A percentile compares a stretch with the other conserved stretches of the same genome.
Evolutionary conservation across 2,329 filamentous ascomycete genomes (phyloP).

Genomic region (Passalora sequoiae): DNA sequence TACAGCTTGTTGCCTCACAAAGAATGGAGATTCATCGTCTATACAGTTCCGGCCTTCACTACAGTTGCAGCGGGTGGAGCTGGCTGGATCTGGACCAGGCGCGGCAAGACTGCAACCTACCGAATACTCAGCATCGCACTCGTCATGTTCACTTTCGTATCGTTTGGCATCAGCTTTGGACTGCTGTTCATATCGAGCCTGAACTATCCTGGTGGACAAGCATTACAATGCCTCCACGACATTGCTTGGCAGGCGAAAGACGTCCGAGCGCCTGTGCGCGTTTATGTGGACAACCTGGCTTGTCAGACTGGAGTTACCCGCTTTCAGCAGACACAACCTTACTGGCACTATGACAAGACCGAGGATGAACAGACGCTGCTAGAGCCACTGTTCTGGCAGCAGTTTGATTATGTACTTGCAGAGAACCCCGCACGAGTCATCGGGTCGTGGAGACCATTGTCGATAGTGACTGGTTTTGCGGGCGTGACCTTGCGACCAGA

Average conservation of each 20-base stretch:
- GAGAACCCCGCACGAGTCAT: slow-evolving; percentile 48
- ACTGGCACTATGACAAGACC: slow-evolving; percentile 58
- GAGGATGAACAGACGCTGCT: slow-evolving; percentile 45
- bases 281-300: slow-evolving; percentile 57
- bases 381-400: slow-evolving; percentile 51
- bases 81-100: slow-evolving; percentile 57
- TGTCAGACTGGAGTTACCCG: slow-evolving; percentile 60
- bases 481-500: slow-evolving; percentile 47
- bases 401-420: slow-evolving; percentile 55
- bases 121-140: slow-evolving; percentile 52
- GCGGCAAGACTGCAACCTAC: slow-evolving; percentile 57
- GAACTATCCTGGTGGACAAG: slow-evolving; percentile 90
- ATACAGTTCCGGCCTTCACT: slow-evolving; percentile 75
- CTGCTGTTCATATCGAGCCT: slow-evolving; percentile 76
- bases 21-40: slow-evolving; percentile 92
- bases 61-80: slow-evolving; percentile 70
- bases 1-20: slow-evolving; percentile 94
- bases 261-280: slow-evolving; percentile 21
- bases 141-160: slow-evolving; percentile 54
- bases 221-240: slow-evolving; percentile 50
- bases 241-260: slow-evolving; percentile 14
- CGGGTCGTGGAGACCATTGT: slow-evolving; percentile 49
- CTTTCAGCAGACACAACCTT: slow-evolving; percentile 46
- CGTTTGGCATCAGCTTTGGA: slow-evolving; percentile 56
- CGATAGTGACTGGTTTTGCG: slow-evolving; percentile 48